Percentiles rank a stretch among this genome's conserved stretches.
phyloP scores from a whole-genome alignment of 139 green algal genomes.

The Picochlorum sp. region DNA sequence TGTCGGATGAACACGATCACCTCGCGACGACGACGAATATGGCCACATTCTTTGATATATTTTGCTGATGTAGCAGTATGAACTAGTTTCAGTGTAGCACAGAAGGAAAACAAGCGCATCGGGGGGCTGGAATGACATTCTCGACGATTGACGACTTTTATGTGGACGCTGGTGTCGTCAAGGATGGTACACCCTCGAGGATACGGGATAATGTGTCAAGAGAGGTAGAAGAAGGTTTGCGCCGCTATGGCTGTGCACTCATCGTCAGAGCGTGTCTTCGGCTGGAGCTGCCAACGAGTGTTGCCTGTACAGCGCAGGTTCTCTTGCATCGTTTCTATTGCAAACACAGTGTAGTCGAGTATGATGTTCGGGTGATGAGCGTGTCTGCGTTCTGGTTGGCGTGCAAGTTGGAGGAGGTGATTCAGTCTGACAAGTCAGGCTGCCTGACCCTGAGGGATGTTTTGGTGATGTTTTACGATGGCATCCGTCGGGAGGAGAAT shows the following conservation, averaged over 20 bases:
- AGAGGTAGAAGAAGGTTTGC: slow-evolving; percentile 56
- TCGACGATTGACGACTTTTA: slow-evolving; percentile 81
- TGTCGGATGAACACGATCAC: no score
- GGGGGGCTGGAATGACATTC: slow-evolving; percentile 32
- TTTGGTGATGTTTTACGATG: slow-evolving; percentile 70
- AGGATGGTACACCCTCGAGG: slow-evolving; percentile 56
- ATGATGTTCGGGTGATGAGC: slow-evolving; percentile 74
- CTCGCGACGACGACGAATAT: no score
- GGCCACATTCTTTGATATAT: no score
- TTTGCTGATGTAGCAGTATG: no score
- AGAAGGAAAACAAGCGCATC: slow-evolving; percentile 10
- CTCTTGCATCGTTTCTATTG: slow-evolving; percentile 92
- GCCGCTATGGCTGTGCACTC: slow-evolving; percentile 71
- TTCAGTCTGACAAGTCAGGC: slow-evolving; percentile 20
- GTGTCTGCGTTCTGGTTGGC: slow-evolving; percentile 69
- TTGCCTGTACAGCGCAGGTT: slow-evolving; percentile 82
- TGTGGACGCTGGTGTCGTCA: slow-evolving; percentile 52
- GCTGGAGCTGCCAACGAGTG: slow-evolving; percentile 67
- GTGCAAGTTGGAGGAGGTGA: slow-evolving; percentile 84
- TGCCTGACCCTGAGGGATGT: slow-evolving; percentile 42
- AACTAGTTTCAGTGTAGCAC: no score
- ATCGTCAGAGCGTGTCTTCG: slow-evolving; percentile 55
- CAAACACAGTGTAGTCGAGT: slow-evolving; percentile 74
- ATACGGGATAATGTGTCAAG: slow-evolving; percentile 57
- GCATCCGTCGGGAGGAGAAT: slow-evolving; percentile 14